Evolutionary conservation across 2,329 filamentous ascomycete genomes (phyloP).

Genomic region (Hawksworthiomyces lignivorus): DNA sequence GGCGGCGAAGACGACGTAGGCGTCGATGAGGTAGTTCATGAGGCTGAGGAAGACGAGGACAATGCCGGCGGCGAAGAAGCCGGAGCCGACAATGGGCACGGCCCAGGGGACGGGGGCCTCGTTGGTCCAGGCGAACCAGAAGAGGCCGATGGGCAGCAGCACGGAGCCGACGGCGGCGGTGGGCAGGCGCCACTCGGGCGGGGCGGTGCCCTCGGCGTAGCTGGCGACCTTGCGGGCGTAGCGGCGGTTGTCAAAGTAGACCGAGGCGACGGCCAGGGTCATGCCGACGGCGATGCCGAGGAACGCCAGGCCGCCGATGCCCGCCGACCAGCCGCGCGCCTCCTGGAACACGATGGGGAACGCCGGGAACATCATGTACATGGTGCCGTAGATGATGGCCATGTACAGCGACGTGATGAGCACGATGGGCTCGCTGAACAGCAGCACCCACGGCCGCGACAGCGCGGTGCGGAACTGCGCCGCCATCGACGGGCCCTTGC

Average conservation of each 20-base stretch:
- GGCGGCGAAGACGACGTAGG: constrained; percentile 69
- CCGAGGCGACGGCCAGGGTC: constrained; percentile 48
- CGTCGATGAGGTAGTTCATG: constrained; percentile 61
- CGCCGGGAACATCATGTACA: constrained; percentile 54
- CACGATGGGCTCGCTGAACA: constrained; percentile 66
- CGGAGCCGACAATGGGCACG: constrained; percentile 28
- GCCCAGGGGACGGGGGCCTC: constrained; percentile 29
- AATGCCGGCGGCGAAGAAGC: constrained; percentile 35
- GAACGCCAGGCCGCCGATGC: constrained; percentile 57
- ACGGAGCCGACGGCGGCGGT: constrained; percentile 55
- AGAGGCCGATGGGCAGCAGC: constrained; percentile 54
- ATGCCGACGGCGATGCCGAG: constrained; percentile 63
- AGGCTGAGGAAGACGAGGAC: constrained; percentile 60
- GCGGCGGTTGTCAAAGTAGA: constrained; percentile 46
- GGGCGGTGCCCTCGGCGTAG: constrained; percentile 44
- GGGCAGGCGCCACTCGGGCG: constrained; percentile 59
- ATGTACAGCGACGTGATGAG: constrained; percentile 58
- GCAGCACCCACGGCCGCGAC: constrained; percentile 58
- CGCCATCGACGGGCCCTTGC: constrained; percentile 29
- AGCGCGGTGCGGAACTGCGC: constrained; percentile 51
- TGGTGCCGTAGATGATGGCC: constrained; percentile 51
- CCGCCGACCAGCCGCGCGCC: constrained; percentile 49
- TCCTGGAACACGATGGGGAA: constrained; percentile 61
- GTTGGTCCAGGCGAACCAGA: constrained; percentile 65
- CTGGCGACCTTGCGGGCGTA: constrained; percentile 38